Evolutionary conservation across 345 rosid species (phyloP).

Genomic region (Populus euphratica): DNA sequence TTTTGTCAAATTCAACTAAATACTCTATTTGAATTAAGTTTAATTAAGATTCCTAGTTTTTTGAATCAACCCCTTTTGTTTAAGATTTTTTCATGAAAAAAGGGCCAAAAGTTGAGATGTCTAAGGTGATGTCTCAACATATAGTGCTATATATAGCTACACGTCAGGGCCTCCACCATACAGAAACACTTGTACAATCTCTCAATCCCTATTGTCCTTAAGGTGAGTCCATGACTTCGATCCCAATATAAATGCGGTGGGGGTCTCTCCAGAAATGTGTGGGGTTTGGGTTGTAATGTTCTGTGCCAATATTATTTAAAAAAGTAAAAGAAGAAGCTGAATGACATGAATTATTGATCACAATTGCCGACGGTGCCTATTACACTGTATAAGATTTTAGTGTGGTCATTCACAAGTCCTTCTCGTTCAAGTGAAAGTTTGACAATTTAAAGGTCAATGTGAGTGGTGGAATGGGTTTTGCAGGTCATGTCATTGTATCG

Average conservation of each 20-base stretch:
- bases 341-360: neutral
- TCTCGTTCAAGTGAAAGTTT: neutral
- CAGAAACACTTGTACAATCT: neutral
- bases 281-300: no score
- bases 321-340: no score
- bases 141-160: neutral
- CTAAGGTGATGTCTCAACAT: neutral
- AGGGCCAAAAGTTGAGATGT: constrained; percentile 20
- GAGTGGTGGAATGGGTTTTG: constrained; percentile 4
- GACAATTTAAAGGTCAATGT: constrained; percentile 2
- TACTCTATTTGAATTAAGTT: no score
- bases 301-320: no score
- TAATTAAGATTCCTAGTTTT: no score
- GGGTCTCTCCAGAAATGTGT: no score
- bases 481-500: constrained; percentile 2
- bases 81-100: neutral
- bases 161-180: neutral
- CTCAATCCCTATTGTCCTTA: neutral
- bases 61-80: no score
- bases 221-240: no score
- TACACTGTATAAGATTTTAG: neutral
- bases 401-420: neutral
- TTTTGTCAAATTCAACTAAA: no score
- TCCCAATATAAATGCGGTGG: no score
- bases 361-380: neutral